A percentile compares a stretch with the other conserved stretches of the same genome.
Evolutionary conservation across 2,329 filamentous ascomycete species (phyloP).

Genomic region (Trichoderma gracile): DNA sequence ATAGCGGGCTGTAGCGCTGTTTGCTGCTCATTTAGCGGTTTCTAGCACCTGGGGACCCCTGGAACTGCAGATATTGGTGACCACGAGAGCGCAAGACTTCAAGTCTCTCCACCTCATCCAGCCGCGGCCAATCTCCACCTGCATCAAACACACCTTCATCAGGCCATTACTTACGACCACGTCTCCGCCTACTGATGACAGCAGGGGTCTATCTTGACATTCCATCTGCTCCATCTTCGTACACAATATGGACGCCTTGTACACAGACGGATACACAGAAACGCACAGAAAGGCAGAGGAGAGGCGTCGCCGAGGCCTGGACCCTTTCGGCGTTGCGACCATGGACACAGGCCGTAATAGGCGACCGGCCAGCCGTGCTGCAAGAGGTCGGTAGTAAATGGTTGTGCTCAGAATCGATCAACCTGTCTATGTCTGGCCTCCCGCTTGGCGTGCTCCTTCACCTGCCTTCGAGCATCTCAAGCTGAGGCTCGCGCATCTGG

Average conservation of each 20-base stretch:
- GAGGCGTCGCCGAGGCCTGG: no score
- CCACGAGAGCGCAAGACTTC: no score
- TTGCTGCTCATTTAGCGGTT: not conserved
- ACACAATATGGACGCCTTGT: no score
- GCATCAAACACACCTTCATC: not conserved
- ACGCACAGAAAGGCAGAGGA: no score
- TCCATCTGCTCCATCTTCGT: not conserved
- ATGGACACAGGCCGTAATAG: no score
- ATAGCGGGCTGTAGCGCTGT: conserved; percentile 1
- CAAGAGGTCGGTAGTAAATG: no score
- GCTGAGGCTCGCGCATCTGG: not conserved
- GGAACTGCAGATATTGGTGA: no score
- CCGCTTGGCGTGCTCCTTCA: not conserved
- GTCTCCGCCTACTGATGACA: conserved; percentile 8
- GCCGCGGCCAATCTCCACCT: not conserved
- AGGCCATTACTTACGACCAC: not conserved
- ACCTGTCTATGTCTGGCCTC: not conserved
- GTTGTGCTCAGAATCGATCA: no score
- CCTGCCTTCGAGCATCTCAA: not conserved
- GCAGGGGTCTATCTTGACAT: not conserved
- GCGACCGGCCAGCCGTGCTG: no score
- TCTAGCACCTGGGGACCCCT: not conserved
- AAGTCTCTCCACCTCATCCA: no score
- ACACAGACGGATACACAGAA: no score
- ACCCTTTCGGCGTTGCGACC: no score